Base-by-base conservation (phyloP, 371 early-diverging fungal species). In the Chytridium lagenaria region DNA sequence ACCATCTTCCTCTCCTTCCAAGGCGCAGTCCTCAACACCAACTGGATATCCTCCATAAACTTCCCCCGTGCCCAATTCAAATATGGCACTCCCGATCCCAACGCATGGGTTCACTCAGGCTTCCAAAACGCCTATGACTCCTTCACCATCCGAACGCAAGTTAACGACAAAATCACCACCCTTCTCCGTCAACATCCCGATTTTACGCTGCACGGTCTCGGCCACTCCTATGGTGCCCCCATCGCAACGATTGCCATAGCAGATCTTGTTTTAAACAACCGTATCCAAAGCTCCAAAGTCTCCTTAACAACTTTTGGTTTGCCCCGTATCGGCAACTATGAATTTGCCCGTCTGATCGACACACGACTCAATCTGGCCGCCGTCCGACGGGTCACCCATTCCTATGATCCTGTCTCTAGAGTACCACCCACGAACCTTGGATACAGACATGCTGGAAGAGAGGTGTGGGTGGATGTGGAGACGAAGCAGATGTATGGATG, bases 21-120 rank as follows among this genome's bases (percentile, higher is more conserved):
- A 63, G 63, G 63, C 10, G 57, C 57, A 7, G 57, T 55, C 57
- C 22, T 26, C 57, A 10, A 5, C 5, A 7, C 22, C 57, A 55
- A 55, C 57, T 55, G 57, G 57, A 7, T 30, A 5, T 15, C 15
- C 57, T 55, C 57, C 26, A 7, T 55, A 5, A 19, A 26, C 26
- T 55, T 55, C 30, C 57, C 57, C 44, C 57, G 57, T 5, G 10
- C 30, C 10, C 22, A 30, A 19, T 26, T 55, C 30, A 30, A 55
- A 19, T 19, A 15, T 10, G 10, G 15, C 57, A 7, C 26, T 55
- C 26, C 57, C 26, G 57, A 55, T 30, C 26, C 63, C 3, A 63
- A 63, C 36, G 63, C 63, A 10, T 63, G 63, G 63, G 63, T 63
- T 16, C 63, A 63, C 36, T 12, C 5, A n/a, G 57, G 57, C 57